phyloP scores from a whole-genome alignment of 495 filamentous ascomycete species.

The Aspergillus olivimuriae region DNA sequence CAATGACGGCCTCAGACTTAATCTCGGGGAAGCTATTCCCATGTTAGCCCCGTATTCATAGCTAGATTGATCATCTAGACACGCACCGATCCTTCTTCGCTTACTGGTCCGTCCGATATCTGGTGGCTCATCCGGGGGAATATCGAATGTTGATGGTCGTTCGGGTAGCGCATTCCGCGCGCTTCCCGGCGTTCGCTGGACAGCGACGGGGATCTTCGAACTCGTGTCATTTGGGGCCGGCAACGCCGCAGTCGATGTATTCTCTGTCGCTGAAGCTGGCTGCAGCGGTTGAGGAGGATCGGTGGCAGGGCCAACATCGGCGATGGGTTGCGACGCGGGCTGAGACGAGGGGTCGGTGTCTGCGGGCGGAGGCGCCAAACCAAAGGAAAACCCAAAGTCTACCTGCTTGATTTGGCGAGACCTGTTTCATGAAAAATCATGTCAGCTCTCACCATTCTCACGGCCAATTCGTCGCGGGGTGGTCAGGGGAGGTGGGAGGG shows the following conservation, averaged over 20 bases:
- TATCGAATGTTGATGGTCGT: constrained; percentile 20
- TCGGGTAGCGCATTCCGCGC: constrained; percentile 20
- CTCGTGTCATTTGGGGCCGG: constrained; percentile 2
- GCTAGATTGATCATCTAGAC: background rate
- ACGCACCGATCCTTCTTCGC: constrained; percentile 26
- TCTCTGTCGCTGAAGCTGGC: constrained; percentile 3
- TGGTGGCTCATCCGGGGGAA: constrained; percentile 12
- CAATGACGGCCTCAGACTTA: background rate
- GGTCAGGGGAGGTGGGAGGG: constrained; percentile 13
- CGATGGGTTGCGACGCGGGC: constrained; percentile 18
- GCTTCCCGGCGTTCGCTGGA: constrained; percentile 15
- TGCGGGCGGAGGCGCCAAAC: constrained; percentile 20
- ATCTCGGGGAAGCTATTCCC: constrained; percentile 12
- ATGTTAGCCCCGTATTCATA: background rate
- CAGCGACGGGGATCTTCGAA: constrained; percentile 2
- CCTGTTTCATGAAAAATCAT: constrained; percentile 15
- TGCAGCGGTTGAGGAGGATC: constrained; percentile 6
- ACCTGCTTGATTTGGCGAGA: constrained; percentile 42
- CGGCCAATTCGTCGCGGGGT: constrained; percentile 18
- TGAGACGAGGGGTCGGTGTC: constrained; percentile 10
- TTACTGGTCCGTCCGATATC: constrained; percentile 19
- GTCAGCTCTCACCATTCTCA: constrained; percentile 17
- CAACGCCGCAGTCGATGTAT: constrained; percentile 3
- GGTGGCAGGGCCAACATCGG: constrained; percentile 2
- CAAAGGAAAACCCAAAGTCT: constrained; percentile 48